Conservation (phyloP, 139 green algal species). For the Diplosphaera chodatii region DNA sequence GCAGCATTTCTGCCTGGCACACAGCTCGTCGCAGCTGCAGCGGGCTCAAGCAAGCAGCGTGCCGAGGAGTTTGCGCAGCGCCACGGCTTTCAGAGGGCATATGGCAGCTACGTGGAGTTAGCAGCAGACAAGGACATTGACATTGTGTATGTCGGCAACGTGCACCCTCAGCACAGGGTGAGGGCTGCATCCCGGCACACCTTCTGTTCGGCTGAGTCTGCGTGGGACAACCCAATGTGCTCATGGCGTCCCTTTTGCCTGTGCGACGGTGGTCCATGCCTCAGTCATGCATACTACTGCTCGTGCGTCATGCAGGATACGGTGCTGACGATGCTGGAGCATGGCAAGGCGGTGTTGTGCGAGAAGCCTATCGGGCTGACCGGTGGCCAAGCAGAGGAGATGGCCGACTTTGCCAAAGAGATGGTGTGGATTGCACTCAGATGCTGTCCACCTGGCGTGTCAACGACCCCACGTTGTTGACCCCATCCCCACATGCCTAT, state of each 20-base stretch:
- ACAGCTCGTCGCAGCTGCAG: slow-evolving; percentile 5
- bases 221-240: too few species aligned
- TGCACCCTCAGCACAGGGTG: slow-evolving; percentile 10
- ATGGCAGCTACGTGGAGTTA: slow-evolving; percentile 43
- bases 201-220: too few species aligned
- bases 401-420: neutral
- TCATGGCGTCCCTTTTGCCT: too few species aligned
- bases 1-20: slow-evolving; percentile 11
- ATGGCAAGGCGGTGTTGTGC: slow-evolving; percentile 58
- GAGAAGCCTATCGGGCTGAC: slow-evolving; percentile 46
- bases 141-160: slow-evolving; percentile 41
- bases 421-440: too few species aligned
- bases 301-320: neutral
- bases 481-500: too few species aligned
- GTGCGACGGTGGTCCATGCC: too few species aligned
- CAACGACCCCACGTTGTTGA: too few species aligned
- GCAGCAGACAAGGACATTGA: slow-evolving; percentile 38
- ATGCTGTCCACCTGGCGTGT: too few species aligned
- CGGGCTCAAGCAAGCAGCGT: neutral
- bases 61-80: slow-evolving; percentile 15
- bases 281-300: too few species aligned
- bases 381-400: neutral
- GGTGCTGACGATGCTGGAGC: slow-evolving; percentile 18
- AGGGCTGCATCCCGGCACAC: neutral
- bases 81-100: slow-evolving; percentile 13